Conservation (phyloP, 345 rosid species). For the Ceriops zippeliana region DNA sequence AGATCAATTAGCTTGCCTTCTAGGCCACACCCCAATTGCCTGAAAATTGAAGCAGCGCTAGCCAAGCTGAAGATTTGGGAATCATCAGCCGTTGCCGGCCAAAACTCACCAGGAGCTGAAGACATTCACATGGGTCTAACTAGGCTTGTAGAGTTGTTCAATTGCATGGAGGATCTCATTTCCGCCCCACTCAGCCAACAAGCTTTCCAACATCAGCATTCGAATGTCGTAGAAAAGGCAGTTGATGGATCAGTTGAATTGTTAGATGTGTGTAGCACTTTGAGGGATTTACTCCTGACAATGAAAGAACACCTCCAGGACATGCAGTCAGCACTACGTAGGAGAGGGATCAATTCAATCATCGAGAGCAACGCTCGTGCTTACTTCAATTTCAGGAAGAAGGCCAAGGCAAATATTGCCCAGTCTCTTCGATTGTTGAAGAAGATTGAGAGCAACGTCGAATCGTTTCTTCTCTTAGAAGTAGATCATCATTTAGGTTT, state of each 20-base stretch:
- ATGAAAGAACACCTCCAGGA: slow-evolving; percentile 39
- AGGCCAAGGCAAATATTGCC: slow-evolving; percentile 40
- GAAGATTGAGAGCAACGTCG: slow-evolving; percentile 29
- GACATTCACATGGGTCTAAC: slow-evolving; percentile 29
- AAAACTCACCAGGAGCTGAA: slow-evolving; percentile 11
- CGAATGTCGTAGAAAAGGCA: slow-evolving; percentile 28
- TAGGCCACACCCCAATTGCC: slow-evolving; percentile 24
- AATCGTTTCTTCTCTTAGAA: not conserved
- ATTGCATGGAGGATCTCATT: slow-evolving; percentile 33
- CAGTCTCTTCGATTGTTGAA: slow-evolving; percentile 42
- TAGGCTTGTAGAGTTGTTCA: slow-evolving; percentile 36
- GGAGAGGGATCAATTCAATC: slow-evolving; percentile 38
- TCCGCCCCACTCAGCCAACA: slow-evolving; percentile 31
- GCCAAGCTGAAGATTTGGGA: slow-evolving; percentile 23
- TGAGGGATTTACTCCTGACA: slow-evolving; percentile 37
- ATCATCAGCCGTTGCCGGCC: not conserved
- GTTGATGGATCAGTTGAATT: slow-evolving; percentile 37
- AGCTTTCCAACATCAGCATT: slow-evolving; percentile 23
- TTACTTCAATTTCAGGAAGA: slow-evolving; percentile 57
- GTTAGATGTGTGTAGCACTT: slow-evolving; percentile 38
- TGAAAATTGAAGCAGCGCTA: slow-evolving; percentile 25
- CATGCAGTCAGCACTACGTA: slow-evolving; percentile 42
- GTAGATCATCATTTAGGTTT: slow-evolving; percentile 22
- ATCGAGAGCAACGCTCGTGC: slow-evolving; percentile 33
- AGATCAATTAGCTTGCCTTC: slow-evolving; percentile 54